Evolutionary conservation across 257 asterid species (phyloP).

Genomic region (Solanum ahanhuiri): DNA sequence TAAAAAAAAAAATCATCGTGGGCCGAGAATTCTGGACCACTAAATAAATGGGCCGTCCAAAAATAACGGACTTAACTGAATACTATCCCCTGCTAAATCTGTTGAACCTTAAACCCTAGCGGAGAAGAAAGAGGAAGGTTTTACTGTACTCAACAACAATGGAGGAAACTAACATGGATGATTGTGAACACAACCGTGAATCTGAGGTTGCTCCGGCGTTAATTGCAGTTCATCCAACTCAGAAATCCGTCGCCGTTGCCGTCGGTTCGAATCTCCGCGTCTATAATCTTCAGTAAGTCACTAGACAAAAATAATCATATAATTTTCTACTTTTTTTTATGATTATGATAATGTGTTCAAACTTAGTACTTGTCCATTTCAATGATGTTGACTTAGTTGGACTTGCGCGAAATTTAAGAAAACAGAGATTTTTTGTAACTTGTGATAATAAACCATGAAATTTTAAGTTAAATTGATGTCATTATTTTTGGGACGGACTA

Average conservation of each 20-base stretch:
- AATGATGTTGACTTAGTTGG: neutral
- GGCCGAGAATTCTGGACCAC: neutral
- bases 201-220: conserved; percentile 76
- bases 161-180: conserved; percentile 59
- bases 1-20: neutral
- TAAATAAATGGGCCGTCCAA: neutral
- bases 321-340: neutral
- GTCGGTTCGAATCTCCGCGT: conserved; percentile 73
- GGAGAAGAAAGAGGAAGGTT: neutral
- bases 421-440: neutral
- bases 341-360: neutral
- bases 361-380: neutral
- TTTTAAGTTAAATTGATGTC: too few relatives aligned
- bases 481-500: too few relatives aligned
- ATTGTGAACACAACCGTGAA: conserved; percentile 48
- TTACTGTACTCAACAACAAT: neutral
- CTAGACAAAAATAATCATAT: neutral
- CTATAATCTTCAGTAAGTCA: conserved; percentile 52
- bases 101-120: neutral
- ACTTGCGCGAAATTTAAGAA: neutral
- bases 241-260: conserved; percentile 45
- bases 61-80: neutral
- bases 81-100: neutral
- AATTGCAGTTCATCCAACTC: conserved; percentile 62
- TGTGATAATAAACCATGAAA: too few relatives aligned